A percentile compares a stretch with the other conserved stretches of the same genome.
Evolutionary conservation across 2,329 filamentous ascomycete genomes (phyloP).

Genomic region (Sclerotinia sclerotiorum): DNA sequence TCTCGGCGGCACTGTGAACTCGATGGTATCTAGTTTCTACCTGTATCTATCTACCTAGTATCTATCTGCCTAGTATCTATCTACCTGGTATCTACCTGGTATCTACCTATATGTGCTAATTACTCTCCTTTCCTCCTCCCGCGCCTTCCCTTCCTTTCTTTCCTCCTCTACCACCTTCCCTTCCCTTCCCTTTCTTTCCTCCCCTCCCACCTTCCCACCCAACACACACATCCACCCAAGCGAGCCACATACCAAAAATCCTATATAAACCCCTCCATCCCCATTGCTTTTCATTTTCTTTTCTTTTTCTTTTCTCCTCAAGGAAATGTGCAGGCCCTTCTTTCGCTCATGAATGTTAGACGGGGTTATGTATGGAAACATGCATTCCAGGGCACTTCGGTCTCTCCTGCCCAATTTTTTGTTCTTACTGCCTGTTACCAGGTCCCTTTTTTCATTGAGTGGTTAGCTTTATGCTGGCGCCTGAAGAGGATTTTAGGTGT

Average conservation of each 20-base stretch:
- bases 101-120: background rate
- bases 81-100: too few species aligned
- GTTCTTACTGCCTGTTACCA: too few species aligned
- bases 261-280: background rate
- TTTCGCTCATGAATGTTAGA: background rate
- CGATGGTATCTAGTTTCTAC: background rate
- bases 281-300: background rate
- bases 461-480: background rate
- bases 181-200: background rate
- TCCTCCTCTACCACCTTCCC: background rate
- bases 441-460: background rate
- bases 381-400: background rate
- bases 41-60: too few species aligned
- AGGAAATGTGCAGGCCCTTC: background rate
- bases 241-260: background rate
- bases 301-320: background rate
- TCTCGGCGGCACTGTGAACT: background rate
- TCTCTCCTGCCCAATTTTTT: background rate
- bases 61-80: background rate
- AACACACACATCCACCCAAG: background rate
- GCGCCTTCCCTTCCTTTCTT: background rate
- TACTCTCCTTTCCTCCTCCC: background rate
- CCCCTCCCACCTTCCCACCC: background rate
- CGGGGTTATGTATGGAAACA: background rate
- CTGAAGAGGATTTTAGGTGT: background rate